These are phyloP conservation scores for Nidula microcarpa DNA, from an alignment of 768 basidiomycete species.

Conservation along the genomic window DNA sequence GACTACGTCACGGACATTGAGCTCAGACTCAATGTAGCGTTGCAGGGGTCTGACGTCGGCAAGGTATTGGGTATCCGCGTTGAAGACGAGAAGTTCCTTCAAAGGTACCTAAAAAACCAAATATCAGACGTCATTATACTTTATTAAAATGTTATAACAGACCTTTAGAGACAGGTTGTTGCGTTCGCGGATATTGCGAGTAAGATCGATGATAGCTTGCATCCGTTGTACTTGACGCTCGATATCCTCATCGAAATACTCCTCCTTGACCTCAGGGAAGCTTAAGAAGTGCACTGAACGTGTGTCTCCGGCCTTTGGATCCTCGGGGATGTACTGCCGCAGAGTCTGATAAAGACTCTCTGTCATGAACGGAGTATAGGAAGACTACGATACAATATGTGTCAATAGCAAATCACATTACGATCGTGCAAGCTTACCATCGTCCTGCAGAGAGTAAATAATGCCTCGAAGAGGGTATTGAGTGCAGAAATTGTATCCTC, in stretches of 20 bases:
- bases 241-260: constrained; percentile 91
- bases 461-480: constrained; percentile 93
- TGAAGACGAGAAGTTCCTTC: constrained; percentile 92
- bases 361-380: constrained; percentile 97
- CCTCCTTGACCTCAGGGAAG: constrained; percentile 91
- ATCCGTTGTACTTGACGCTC: constrained; percentile 94
- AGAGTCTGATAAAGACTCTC: constrained; percentile 95
- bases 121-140: constrained; percentile 2
- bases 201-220: constrained; percentile 92
- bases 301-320: constrained; percentile 66
- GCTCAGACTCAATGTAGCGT: constrained; percentile 88
- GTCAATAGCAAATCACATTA: not conserved
- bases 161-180: constrained; percentile 90
- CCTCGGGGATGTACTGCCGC: constrained; percentile 77
- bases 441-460: constrained; percentile 91
- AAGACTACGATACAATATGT: constrained; percentile 55
- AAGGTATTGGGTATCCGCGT: constrained; percentile 79
- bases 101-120: constrained; percentile 70
- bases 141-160: constrained; percentile 6
- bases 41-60: constrained; percentile 82
- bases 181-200: constrained; percentile 83
- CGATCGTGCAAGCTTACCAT: constrained; percentile 55
- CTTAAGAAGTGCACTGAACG: constrained; percentile 94
- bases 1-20: constrained; percentile 88
- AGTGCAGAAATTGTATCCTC: constrained; percentile 86